phyloP scores from a whole-genome alignment of 148 eudicot species.

The Rhododendron molle region DNA sequence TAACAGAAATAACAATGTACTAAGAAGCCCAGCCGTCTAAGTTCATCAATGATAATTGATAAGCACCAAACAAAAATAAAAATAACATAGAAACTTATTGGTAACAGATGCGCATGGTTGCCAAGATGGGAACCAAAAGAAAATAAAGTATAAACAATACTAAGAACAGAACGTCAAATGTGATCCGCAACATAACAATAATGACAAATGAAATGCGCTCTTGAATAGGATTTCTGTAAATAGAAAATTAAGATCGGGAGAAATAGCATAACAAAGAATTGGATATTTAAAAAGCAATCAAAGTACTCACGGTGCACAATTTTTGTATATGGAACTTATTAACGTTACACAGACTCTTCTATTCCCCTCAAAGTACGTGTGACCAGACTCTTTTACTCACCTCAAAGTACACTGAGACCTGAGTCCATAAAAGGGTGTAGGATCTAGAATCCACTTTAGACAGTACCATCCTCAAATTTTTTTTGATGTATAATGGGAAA shows the following conservation, averaged over 20 bases:
- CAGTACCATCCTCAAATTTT: not conserved
- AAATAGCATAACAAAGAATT: not conserved
- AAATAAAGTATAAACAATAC: not conserved
- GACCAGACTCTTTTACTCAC: not conserved
- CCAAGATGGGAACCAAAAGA: not conserved
- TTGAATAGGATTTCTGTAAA: not conserved
- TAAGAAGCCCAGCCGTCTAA: not conserved
- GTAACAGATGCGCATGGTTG: not conserved
- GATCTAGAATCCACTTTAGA: too few relatives aligned
- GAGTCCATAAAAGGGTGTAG: too few relatives aligned
- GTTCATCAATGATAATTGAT: not conserved
- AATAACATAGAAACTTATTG: not conserved
- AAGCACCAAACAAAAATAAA: not conserved
- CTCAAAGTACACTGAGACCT: not conserved
- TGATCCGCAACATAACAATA: not conserved
- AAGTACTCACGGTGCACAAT: not conserved
- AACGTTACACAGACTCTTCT: not conserved
- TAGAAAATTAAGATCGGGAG: not conserved
- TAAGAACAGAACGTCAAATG: not conserved
- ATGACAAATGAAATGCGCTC: not conserved
- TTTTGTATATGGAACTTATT: not conserved
- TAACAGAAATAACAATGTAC: not conserved
- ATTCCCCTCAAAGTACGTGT: not conserved
- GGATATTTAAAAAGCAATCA: not conserved
- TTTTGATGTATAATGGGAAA: not conserved